Evolutionary conservation across 305 asterid genomes (phyloP).

Genomic region (Ilex paraguariensis): DNA sequence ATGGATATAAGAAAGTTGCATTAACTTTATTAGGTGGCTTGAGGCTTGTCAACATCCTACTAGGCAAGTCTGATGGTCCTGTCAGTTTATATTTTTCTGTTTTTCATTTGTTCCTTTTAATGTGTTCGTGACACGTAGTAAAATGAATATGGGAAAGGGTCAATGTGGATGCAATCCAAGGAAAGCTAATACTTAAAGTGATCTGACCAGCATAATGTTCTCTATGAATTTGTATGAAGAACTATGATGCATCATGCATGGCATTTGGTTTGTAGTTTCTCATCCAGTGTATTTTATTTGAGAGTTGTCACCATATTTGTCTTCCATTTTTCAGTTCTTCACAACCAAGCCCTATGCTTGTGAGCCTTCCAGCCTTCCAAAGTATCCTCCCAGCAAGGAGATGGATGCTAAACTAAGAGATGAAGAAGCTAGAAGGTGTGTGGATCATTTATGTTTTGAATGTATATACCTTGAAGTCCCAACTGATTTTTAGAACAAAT

Average conservation of each 20-base stretch:
- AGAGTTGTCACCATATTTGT: neutral
- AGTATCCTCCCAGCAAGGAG: conserved; percentile 95
- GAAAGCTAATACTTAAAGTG: neutral
- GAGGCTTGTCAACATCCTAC: too few relatives aligned
- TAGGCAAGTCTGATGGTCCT: too few relatives aligned
- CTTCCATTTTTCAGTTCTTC: conserved; percentile 57
- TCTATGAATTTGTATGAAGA: too few relatives aligned
- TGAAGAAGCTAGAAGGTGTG: conserved; percentile 89
- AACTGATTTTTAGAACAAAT: neutral
- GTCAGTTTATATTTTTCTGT: too few relatives aligned
- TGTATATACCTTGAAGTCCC: neutral
- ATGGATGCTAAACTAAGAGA: conserved; percentile 89
- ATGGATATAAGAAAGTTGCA: too few relatives aligned
- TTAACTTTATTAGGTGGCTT: too few relatives aligned
- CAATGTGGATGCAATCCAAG: neutral
- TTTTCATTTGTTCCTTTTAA: too few relatives aligned
- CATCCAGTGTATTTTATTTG: too few relatives aligned
- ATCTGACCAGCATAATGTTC: too few relatives aligned
- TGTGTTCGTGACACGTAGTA: too few relatives aligned
- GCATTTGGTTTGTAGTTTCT: too few relatives aligned
- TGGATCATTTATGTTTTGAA: neutral
- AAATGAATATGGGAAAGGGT: neutral
- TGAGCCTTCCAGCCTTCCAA: conserved; percentile 86
- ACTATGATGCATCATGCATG: too few relatives aligned
- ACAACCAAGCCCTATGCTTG: conserved; percentile 68